Base-by-base conservation (phyloP, 257 asterid genomes). In the Solanum tacnaense region DNA sequence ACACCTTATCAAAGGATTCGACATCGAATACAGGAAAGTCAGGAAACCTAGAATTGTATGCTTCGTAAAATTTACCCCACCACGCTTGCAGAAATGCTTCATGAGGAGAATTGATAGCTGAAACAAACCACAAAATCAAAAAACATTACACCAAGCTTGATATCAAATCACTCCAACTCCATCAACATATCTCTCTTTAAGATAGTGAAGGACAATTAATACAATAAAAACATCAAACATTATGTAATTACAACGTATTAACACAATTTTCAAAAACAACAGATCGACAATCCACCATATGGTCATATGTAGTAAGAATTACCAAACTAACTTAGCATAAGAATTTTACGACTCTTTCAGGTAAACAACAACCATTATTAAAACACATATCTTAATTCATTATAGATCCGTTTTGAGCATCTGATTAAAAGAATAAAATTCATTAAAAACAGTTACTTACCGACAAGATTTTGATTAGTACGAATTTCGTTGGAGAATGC, bases 1-100 rank as follows among this genome's bases (percentile, higher is more conserved):
- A 82, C 70, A 92, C 95, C 94, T 87, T 15, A 13, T 90, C 84
- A n/a, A 90, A n/a, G 83, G 88, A 82, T 84, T 46, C 84, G 15
- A 44, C 87, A 13, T 32, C 32, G 41, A 32, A 38, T 49, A 84
- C 35, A 18, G 49, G 76, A 78, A 11, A 36, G 29, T 85, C 46
- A 13, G 58, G 29, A 38, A 13, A 27, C 32, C 10, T 44, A 87
- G 83, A 23, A 16, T 21, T 35, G 88, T 31, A 91, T 5, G 27
- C 75, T 31, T 83, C 83, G 58, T 89, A 89, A 71, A 91, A 91
- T 41, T 87, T 7, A 46, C 75, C 35, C 90, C 92, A 91, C 91
- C 89, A 91, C 36, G 84, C 92, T 5, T 72, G 44, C n/a, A 91
- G 23, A 84, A 91, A 90, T 27, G 92, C 92, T 39, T 91, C 91